Conservation (phyloP, 805 yeast genomes). For the Wickerhamomyces chambardii region DNA sequence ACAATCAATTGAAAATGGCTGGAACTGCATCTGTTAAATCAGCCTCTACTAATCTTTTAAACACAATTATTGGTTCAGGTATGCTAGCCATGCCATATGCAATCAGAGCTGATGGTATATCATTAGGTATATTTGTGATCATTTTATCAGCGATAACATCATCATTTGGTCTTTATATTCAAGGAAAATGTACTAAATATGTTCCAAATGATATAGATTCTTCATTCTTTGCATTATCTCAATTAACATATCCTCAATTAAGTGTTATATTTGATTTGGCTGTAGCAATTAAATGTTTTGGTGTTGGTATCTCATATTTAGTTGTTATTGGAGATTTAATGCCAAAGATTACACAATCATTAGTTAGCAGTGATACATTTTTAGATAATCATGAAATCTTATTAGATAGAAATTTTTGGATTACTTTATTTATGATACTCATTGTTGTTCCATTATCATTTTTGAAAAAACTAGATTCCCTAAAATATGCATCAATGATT, state of each 20-base stretch:
- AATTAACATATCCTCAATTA: constrained; percentile 49
- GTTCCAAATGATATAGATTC: constrained; percentile 47
- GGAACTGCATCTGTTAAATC: constrained; percentile 31
- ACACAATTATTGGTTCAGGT: constrained; percentile 58
- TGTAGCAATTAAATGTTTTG: constrained; percentile 63
- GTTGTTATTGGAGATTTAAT: constrained; percentile 65
- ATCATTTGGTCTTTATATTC: constrained; percentile 57
- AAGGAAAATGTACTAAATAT: constrained; percentile 46
- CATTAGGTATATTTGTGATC: constrained; percentile 49
- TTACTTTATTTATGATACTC: constrained; percentile 41
- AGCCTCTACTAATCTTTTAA: constrained; percentile 42
- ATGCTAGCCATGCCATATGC: constrained; percentile 68
- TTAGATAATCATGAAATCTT: constrained; percentile 15
- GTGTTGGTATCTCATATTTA: constrained; percentile 59
- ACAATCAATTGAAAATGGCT: neutral
- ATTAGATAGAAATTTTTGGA: constrained; percentile 48
- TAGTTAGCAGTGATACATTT: constrained; percentile 10
- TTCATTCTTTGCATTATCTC: constrained; percentile 57
- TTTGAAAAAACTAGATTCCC: constrained; percentile 67
- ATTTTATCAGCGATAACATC: constrained; percentile 59
- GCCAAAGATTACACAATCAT: constrained; percentile 43
- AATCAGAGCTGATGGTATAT: constrained; percentile 54
- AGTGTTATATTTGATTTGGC: constrained; percentile 59
- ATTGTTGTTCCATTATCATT: constrained; percentile 50
- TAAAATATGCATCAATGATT: constrained; percentile 76